Base-by-base conservation (phyloP, 768 basidiomycete species). In the Trametes coccinea region DNA sequence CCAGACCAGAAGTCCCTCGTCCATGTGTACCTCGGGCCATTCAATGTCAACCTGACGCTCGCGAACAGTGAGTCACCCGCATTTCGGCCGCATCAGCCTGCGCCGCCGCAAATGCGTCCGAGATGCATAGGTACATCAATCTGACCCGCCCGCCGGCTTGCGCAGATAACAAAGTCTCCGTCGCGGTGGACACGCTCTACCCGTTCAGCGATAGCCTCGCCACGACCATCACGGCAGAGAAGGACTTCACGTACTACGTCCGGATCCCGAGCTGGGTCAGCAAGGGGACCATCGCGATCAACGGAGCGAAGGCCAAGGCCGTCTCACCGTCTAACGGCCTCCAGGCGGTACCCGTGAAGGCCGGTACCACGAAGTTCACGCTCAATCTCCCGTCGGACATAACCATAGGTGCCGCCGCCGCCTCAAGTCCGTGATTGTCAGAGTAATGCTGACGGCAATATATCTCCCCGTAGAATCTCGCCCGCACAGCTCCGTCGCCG, bases 201-300 rank as follows among this genome's bases (percentile, higher is more conserved):
- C 82, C 82, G 3, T 84, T 84, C 75, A 77, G 79, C 61, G 80
- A 81, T 63, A 76, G 74, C 7, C 67, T 84, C 7, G 75, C 75
- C n/a, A 81, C 78, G 6, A 80, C 79, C 2, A 73, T 82, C 55
- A 76, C 72, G 4, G 79, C 81, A 1, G 68, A 71, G 3, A 71
- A 75, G 45, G 71, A 77, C 3, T 82, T 81, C 69, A 80, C 76
- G 4, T 81, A 81, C 71, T 75, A 71, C 53, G 76, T 82, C 27
- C 79, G 82, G 33, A 80, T 84, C 40, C 81, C 82, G 1, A 77
- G 77, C 69, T 84, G 82, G 82, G 78, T 80, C 22, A 72, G 72
- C 30, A 73, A 72, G 40, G 81, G 80, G 2, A 82, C 79, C 0
- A 78, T 82, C 47, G 68, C 77, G n/a, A 54, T 75, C 55, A 72